Conservation (phyloP, 2,329 filamentous ascomycete genomes). For the Aspergillus candidus region DNA sequence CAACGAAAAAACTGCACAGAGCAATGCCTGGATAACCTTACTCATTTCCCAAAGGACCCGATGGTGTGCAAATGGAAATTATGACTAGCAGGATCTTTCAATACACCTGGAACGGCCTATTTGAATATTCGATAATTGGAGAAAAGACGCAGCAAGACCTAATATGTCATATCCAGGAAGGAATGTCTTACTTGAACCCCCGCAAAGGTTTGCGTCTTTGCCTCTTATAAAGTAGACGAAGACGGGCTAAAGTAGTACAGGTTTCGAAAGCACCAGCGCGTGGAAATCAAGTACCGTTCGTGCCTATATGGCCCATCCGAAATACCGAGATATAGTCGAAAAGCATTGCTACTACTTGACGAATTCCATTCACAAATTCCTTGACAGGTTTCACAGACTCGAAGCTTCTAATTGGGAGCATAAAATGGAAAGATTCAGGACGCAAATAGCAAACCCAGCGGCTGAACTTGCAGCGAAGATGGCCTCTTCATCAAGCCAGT, state of each 20-base stretch:
- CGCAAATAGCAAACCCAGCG: not conserved
- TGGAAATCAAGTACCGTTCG: conserved; percentile 7
- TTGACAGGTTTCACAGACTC: not conserved
- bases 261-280: not conserved
- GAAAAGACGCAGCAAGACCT: not conserved
- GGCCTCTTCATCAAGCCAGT: not conserved
- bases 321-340: not conserved
- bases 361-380: not conserved
- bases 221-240: no score
- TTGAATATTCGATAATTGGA: not conserved
- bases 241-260: not conserved
- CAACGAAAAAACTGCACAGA: no score
- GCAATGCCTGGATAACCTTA: no score
- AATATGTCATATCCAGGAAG: not conserved
- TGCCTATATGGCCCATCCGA: not conserved
- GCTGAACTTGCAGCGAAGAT: not conserved
- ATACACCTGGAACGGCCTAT: not conserved
- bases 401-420: not conserved
- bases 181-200: not conserved
- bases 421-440: not conserved
- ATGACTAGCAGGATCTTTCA: not conserved
- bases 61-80: not conserved
- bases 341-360: not conserved
- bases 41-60: not conserved
- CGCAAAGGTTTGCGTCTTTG: not conserved